A percentile compares a stretch with the other conserved stretches of the same genome.
Evolutionary conservation across 352 stramenopile species (phyloP).

Genomic region (Vaucheria bursata): DNA sequence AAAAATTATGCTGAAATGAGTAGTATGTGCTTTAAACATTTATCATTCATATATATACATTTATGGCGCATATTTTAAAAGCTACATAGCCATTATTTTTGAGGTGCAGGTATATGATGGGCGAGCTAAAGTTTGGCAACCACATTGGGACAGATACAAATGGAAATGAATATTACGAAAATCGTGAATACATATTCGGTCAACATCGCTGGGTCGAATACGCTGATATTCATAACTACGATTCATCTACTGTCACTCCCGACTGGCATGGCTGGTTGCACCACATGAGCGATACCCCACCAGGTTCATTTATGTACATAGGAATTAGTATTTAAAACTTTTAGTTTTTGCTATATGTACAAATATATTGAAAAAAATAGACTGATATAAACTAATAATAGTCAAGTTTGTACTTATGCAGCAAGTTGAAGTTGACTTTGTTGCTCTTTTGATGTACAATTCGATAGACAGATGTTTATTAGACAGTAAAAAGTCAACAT

Average conservation of each 20-base stretch:
- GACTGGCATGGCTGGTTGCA: constrained; percentile 49
- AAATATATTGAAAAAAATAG: no score
- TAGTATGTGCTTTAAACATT: not conserved
- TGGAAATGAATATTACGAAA: constrained; percentile 48
- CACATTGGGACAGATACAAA: constrained; percentile 31
- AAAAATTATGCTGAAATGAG: no score
- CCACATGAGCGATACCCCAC: constrained; percentile 51
- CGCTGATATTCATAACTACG: constrained; percentile 50
- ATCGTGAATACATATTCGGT: constrained; percentile 42
- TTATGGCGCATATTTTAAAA: not conserved
- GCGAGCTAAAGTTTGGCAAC: constrained; percentile 46
- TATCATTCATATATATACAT: not conserved
- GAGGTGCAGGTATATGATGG: constrained; percentile 19
- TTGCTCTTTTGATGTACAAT: no score
- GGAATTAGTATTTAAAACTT: no score
- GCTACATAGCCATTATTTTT: not conserved
- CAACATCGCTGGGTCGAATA: constrained; percentile 50
- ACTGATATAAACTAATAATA: no score
- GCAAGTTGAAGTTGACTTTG: no score
- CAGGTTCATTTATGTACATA: no score
- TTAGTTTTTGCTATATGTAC: no score
- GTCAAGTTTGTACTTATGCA: no score
- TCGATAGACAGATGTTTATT: no score
- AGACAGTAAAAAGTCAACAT: no score
- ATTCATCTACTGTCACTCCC: constrained; percentile 35